These are phyloP conservation scores for Diutina siamensis DNA, from an alignment of 1,139 yeast genomes.

Conservation along the genomic window DNA sequence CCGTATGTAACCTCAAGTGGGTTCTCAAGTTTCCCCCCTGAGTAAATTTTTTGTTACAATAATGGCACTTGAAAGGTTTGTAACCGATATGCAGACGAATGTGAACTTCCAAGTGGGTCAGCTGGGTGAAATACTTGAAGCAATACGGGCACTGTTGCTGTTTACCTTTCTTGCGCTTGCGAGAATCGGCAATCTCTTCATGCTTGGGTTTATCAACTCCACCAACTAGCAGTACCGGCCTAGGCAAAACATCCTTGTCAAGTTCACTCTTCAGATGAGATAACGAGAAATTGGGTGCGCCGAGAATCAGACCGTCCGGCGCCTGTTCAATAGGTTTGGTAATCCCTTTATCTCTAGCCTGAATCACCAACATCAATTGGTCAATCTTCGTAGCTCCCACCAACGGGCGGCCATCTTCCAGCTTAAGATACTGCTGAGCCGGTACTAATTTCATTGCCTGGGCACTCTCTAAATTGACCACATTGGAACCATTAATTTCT, in stretches of 20 bases:
- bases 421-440: conserved; percentile 33
- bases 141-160: conserved; percentile 62
- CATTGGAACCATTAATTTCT: not conserved
- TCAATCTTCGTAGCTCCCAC: conserved; percentile 85
- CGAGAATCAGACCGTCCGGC: conserved; percentile 46
- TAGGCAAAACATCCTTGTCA: conserved; percentile 34
- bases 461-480: not conserved
- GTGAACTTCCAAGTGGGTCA: conserved; percentile 72
- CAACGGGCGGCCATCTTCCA: conserved; percentile 54
- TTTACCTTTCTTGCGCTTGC: conserved; percentile 27
- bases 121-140: conserved; percentile 56
- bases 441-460: conserved; percentile 21
- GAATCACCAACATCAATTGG: conserved; percentile 79
- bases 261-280: conserved; percentile 10
- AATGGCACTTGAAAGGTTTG: conserved; percentile 70
- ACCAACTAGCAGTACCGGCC: conserved; percentile 60
- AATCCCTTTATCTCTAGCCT: conserved; percentile 71
- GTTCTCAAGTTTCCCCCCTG: conserved; percentile 90
- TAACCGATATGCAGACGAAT: conserved; percentile 67
- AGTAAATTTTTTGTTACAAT: conserved; percentile 72
- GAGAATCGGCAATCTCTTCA: conserved; percentile 11
- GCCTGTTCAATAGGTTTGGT: conserved; percentile 49
- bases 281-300: conserved; percentile 13
- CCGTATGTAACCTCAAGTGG: conserved; percentile 81
- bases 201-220: conserved; percentile 64